A percentile compares a stretch with the other conserved stretches of the same genome.
Evolutionary conservation across 768 basidiomycete species (phyloP).

Genomic region (Lactarius akahatsu): DNA sequence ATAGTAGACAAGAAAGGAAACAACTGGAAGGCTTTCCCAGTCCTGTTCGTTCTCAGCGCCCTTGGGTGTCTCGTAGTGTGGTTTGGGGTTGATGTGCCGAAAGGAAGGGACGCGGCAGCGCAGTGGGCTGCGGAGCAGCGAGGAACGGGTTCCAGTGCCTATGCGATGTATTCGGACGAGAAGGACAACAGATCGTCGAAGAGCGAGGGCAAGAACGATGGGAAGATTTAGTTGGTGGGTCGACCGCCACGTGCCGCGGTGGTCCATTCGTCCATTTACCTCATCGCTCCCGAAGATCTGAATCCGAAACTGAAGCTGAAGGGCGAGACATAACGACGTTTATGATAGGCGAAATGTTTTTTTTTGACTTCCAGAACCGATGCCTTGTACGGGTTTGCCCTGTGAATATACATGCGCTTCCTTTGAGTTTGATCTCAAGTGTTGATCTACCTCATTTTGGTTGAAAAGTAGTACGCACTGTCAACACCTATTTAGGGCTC

Average conservation of each 20-base stretch:
- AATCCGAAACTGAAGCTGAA: no score
- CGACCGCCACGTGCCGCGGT: not conserved
- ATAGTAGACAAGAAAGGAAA: conserved; percentile 69
- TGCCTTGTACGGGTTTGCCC: no score
- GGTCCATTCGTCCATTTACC: no score
- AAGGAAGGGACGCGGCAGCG: conserved; percentile 41
- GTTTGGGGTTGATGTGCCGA: conserved; percentile 51
- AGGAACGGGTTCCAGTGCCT: not conserved
- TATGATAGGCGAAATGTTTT: no score
- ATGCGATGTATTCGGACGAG: not conserved
- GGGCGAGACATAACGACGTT: no score
- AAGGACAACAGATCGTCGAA: not conserved
- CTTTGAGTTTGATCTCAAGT: no score
- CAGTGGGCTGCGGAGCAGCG: conserved; percentile 38
- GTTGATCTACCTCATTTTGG: no score
- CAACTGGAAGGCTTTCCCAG: conserved; percentile 85
- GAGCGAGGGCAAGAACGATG: not conserved
- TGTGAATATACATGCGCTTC: no score
- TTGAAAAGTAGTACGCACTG: no score
- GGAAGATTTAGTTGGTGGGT: not conserved
- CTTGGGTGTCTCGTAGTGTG: conserved; percentile 71
- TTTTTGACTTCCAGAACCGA: no score
- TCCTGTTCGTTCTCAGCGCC: conserved; percentile 70
- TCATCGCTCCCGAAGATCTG: no score
- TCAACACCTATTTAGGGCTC: not conserved